Percentiles rank a stretch among this genome's conserved stretches.
phyloP scores from a whole-genome alignment of 345 rosid species.

The Euphorbia peplus region DNA sequence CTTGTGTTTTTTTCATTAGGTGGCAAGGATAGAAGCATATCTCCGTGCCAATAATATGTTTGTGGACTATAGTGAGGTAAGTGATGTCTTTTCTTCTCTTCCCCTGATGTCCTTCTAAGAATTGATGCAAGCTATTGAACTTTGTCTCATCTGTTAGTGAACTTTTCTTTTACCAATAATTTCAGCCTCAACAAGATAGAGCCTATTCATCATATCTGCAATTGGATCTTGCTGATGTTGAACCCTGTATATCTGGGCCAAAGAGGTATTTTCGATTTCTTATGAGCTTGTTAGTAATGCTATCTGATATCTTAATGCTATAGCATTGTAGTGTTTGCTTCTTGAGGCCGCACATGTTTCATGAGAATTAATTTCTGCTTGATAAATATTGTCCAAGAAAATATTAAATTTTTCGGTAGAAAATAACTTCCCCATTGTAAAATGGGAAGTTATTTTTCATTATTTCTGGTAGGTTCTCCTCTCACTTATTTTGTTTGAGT shows the following conservation, averaged over 20 bases:
- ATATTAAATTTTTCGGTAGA: too few species aligned
- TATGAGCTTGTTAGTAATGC: background rate
- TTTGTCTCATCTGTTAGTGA: conserved; percentile 11
- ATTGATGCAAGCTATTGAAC: background rate
- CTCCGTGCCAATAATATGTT: conserved; percentile 96
- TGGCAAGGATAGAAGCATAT: conserved; percentile 87
- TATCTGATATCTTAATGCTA: background rate
- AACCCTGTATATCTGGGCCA: conserved; percentile 97
- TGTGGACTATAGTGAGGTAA: conserved; percentile 88
- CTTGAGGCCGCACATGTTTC: background rate
- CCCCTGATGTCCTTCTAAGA: background rate
- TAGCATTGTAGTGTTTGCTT: background rate
- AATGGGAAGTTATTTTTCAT: too few species aligned
- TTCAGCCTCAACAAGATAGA: conserved; percentile 81
- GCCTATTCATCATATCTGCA: conserved; percentile 80
- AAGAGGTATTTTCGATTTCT: conserved; percentile 56
- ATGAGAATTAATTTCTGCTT: too few species aligned
- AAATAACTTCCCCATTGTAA: too few species aligned
- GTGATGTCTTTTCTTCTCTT: background rate
- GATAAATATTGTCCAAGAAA: too few species aligned
- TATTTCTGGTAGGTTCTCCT: too few species aligned
- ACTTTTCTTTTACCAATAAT: background rate
- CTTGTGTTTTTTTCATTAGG: conserved; percentile 36
- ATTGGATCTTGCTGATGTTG: conserved; percentile 72
- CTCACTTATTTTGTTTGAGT: too few species aligned